phyloP scores from a whole-genome alignment of 2,329 filamentous ascomycete species.

The Chaetomium sp. region DNA sequence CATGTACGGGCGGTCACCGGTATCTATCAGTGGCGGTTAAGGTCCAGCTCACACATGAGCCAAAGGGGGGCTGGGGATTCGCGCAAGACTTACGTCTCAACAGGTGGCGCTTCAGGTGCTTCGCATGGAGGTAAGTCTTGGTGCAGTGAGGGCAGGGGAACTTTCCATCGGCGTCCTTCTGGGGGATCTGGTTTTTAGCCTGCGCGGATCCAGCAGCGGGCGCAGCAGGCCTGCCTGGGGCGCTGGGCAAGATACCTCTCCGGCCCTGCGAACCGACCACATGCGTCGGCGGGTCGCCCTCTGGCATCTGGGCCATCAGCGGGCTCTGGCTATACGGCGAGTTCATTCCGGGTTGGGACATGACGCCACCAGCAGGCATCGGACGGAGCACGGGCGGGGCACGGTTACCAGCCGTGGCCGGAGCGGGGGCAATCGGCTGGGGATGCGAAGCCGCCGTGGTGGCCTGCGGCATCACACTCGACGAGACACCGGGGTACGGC shows the following conservation, averaged over 20 bases:
- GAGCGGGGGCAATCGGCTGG: constrained; percentile 75
- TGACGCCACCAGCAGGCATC: constrained; percentile 69
- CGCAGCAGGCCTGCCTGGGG: constrained; percentile 80
- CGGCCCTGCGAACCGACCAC: constrained; percentile 94
- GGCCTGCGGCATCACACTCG: constrained; percentile 66
- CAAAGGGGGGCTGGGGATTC: background rate
- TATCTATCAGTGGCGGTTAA: constrained; percentile 62
- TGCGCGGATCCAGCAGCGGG: constrained; percentile 68
- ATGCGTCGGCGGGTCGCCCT: constrained; percentile 73
- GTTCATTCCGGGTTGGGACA: constrained; percentile 58
- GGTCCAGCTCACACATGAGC: constrained; percentile 26
- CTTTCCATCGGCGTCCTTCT: constrained; percentile 96
- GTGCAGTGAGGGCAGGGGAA: constrained; percentile 98
- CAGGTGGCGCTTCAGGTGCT: constrained; percentile 95
- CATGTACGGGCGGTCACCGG: constrained; percentile 96
- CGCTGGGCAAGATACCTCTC: constrained; percentile 87
- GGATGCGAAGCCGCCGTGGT: constrained; percentile 69
- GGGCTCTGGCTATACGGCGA: constrained; percentile 62
- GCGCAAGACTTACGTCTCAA: constrained; percentile 77
- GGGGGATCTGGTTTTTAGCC: constrained; percentile 80
- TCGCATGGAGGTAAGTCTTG: constrained; percentile 96
- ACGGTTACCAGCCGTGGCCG: constrained; percentile 56
- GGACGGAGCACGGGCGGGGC: constrained; percentile 64
- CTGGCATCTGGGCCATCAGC: constrained; percentile 59
- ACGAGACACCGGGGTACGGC: constrained; percentile 55